phyloP scores from a whole-genome alignment of 139 green algal species.

The Astrephomene gubernaculifera region DNA sequence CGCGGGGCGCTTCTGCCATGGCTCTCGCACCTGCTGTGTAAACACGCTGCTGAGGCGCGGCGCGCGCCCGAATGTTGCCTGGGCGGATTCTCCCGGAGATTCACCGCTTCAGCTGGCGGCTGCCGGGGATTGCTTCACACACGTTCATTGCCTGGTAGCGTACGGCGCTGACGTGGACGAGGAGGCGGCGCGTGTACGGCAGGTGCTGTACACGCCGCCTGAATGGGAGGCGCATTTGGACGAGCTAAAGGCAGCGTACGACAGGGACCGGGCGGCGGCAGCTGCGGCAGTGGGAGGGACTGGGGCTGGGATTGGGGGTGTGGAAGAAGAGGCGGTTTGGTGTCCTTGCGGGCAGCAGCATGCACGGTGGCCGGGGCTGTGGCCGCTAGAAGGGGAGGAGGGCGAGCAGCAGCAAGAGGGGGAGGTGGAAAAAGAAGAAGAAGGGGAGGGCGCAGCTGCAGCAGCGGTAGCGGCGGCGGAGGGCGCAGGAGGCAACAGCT shows the following conservation, averaged over 20 bases:
- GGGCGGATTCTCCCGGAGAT: conserved; percentile 5
- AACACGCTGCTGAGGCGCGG: conserved; percentile 17
- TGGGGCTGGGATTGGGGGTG: too few relatives aligned
- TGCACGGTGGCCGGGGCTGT: conserved; percentile 1
- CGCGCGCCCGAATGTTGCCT: conserved; percentile 19
- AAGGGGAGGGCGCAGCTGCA: not conserved
- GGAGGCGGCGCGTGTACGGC: conserved; percentile 10
- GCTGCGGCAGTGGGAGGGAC: too few relatives aligned
- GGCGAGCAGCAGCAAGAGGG: not conserved
- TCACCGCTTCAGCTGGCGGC: conserved; percentile 12
- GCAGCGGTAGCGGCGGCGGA: not conserved
- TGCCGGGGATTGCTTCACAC: conserved; percentile 12
- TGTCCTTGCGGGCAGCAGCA: conserved; percentile 25
- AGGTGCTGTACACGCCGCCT: conserved; percentile 4
- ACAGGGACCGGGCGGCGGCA: not conserved
- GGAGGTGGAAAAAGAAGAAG: not conserved
- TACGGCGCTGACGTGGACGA: conserved; percentile 4
- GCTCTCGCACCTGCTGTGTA: conserved; percentile 29
- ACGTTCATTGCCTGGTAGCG: conserved; percentile 30
- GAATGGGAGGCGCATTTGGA: conserved; percentile 28
- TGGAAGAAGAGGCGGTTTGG: not conserved
- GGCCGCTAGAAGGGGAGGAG: not conserved
- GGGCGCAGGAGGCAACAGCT: conserved; percentile 23
- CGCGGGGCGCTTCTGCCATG: conserved; percentile 29
- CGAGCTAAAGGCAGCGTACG: not conserved